A percentile compares a stretch with the other conserved stretches of the same genome.
Evolutionary conservation across 805 yeast genomes (phyloP).

Genomic region (Ogataea nakhonphanomensis): DNA sequence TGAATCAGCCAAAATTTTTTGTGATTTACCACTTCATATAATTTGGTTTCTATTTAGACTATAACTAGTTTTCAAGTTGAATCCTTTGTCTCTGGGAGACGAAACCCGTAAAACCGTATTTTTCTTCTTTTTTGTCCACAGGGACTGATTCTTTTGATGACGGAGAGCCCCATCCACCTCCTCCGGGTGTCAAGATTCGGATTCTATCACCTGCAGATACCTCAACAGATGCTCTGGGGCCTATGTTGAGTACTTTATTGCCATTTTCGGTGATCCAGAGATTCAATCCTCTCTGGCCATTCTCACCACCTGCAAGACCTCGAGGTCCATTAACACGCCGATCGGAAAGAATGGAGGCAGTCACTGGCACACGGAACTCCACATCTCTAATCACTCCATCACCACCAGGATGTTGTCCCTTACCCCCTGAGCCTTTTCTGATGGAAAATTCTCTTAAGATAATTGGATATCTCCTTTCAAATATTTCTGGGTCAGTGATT

Average conservation of each 20-base stretch:
- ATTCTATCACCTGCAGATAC: slow-evolving; percentile 63
- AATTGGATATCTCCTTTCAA: slow-evolving; percentile 87
- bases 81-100: slow-evolving; percentile 34
- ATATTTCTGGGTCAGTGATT: slow-evolving; percentile 86
- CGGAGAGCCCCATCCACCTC: slow-evolving; percentile 68
- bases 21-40: too few species aligned
- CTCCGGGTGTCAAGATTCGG: slow-evolving; percentile 75
- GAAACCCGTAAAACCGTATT: slow-evolving; percentile 22
- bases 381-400: slow-evolving; percentile 84
- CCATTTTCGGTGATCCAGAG: slow-evolving; percentile 39
- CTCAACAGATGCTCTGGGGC: slow-evolving; percentile 66
- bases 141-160: slow-evolving; percentile 7
- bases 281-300: slow-evolving; percentile 72
- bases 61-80: slow-evolving; percentile 30
- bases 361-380: slow-evolving; percentile 69
- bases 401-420: slow-evolving; percentile 72
- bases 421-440: slow-evolving; percentile 76
- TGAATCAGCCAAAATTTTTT: too few species aligned
- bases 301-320: slow-evolving; percentile 80
- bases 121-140: slow-evolving; percentile 10
- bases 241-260: slow-evolving; percentile 45
- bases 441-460: slow-evolving; percentile 68
- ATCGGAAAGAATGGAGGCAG: slow-evolving; percentile 80
- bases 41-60: too few species aligned
- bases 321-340: slow-evolving; percentile 82